Evolutionary conservation across 2,329 filamentous ascomycete species (phyloP), one percentile per base, ranked within the genome.

Genomic region (Pyricularia pennisetigena): DNA sequence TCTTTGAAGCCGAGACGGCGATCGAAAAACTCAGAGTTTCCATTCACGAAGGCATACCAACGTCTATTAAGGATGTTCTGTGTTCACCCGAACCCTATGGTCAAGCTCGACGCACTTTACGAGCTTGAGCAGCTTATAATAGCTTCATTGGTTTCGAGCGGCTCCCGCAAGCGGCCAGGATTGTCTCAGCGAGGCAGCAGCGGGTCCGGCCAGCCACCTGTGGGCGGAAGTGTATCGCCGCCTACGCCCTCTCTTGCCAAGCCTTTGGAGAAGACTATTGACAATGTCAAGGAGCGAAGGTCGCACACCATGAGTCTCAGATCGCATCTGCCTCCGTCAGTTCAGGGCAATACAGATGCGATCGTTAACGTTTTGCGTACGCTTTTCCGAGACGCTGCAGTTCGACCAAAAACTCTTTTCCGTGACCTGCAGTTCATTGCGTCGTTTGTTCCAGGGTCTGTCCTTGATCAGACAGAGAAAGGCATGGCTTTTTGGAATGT

Each of bases 401-500:
- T 93, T 64, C 86, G 91, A n/a, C 92, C 92, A 2, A 90, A 90
- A 76, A 92, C 90, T 0, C 82, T 95, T 2, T 95, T 94, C 79
- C 89, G 92, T 6, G 92, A 94, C 74, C 77, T 95, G 64, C 92
- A 95, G 75, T 92, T 88, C 71, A 89, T 91, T 70, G 86, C 88
- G 0, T 83, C 87, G 0, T 89, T 90, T 73, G 86, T 90, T 3
- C 85, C 88, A 5, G 77, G 86, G 0, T 79, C 82, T 0, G 79
- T 88, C 1, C 78, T 91, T 8, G 88, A 90, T 73, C 84, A 83
- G 72, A 85, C 85, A 0, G 87, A 89, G 59, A 82, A 82, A 2
- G 87, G 86, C 66, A 95, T 93, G 72, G 92, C 94, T 0, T 98
- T 98, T 76, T 92, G 93, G 86, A 92, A 97, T 73, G 90, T 93